Evolutionary conservation across 2,329 filamentous ascomycete species (phyloP).

Genomic region (Lojkania enalia): DNA sequence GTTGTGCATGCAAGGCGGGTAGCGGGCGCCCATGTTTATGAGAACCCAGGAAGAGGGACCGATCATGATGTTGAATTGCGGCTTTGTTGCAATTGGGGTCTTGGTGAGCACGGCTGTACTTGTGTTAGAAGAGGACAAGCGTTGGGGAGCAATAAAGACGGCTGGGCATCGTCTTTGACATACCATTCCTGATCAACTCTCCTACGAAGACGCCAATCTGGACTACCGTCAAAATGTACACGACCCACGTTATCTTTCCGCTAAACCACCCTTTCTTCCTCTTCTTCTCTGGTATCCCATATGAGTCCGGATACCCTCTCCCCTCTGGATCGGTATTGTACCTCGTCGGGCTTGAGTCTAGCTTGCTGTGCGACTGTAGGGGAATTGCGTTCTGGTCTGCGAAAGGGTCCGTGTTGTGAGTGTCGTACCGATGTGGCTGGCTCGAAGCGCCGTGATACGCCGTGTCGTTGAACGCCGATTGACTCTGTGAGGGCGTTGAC

Average conservation of each 20-base stretch:
- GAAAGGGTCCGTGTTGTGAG: conserved; percentile 55
- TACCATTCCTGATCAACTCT: conserved; percentile 84
- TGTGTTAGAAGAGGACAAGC: conserved; percentile 13
- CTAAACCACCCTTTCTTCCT: conserved; percentile 59
- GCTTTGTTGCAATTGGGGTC: conserved; percentile 75
- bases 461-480: conserved; percentile 58
- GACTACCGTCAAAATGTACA: conserved; percentile 74
- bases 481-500: conserved; percentile 25
- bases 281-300: conserved; percentile 17
- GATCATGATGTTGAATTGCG: conserved; percentile 95
- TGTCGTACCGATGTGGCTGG: conserved; percentile 35
- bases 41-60: conserved; percentile 87
- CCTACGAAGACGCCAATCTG: conserved; percentile 87
- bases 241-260: conserved; percentile 72
- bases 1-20: conserved; percentile 92
- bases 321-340: conserved; percentile 49
- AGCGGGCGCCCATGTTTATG: conserved; percentile 96
- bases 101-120: conserved; percentile 71
- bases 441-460: conserved; percentile 57
- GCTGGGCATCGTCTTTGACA: conserved; percentile 25
- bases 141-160: background rate
- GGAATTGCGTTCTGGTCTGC: conserved; percentile 54
- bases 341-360: conserved; percentile 41
- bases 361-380: conserved; percentile 46
- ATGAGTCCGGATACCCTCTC: conserved; percentile 27